Evolutionary conservation across 345 rosid species (phyloP).

Genomic region (Crucihimalaya himalaica): DNA sequence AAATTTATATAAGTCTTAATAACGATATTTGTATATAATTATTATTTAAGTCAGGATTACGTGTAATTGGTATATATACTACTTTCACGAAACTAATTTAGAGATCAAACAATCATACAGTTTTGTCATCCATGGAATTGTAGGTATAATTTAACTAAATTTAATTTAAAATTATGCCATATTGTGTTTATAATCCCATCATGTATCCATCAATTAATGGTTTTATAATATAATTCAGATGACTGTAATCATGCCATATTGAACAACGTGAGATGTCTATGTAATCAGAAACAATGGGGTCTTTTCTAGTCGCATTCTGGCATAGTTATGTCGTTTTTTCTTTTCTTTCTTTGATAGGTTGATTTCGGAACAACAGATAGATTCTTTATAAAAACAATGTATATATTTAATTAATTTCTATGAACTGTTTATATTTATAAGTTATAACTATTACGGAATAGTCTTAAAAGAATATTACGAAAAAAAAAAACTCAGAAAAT

Average conservation of each 20-base stretch:
- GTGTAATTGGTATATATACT: background rate
- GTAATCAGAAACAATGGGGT: conserved; percentile 36
- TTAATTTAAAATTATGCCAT: background rate
- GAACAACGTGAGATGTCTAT: conserved; percentile 37
- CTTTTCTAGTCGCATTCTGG: conserved; percentile 24
- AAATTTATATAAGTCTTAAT: background rate
- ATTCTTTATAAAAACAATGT: background rate
- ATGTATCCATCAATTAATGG: too few species aligned
- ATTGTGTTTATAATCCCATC: background rate
- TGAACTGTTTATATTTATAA: conserved; percentile 16
- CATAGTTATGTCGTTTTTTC: background rate
- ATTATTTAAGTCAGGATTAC: background rate
- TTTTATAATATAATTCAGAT: too few species aligned
- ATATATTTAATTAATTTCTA: background rate
- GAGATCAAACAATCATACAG: background rate
- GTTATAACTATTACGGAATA: conserved; percentile 16
- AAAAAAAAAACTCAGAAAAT: background rate
- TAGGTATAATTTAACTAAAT: background rate
- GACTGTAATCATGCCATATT: background rate
- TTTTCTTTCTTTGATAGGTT: conserved; percentile 9
- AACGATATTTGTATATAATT: background rate
- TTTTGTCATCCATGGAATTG: background rate
- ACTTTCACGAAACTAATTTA: too few species aligned
- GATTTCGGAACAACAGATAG: conserved; percentile 7
- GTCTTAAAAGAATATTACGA: background rate